Evolutionary conservation across 345 rosid species (phyloP), one percentile per base, ranked within the genome.

Genomic region (Brassica napus): DNA sequence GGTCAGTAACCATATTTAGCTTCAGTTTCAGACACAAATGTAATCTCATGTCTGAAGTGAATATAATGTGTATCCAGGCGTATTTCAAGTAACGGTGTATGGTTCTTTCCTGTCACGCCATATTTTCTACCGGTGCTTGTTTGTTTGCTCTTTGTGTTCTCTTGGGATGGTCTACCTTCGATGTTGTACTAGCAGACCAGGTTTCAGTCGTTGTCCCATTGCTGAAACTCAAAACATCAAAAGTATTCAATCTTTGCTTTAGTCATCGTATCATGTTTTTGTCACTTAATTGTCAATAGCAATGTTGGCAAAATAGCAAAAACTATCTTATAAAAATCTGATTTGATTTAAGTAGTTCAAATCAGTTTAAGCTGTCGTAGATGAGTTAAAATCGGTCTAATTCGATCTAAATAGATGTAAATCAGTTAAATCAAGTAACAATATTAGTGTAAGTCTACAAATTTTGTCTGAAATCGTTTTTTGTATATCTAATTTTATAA

Each of bases 101-200:
- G 97, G 98, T 30, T 86, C 92, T 47, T 92, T 91, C 83, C 81
- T 94, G 18, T 97, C 98, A 18, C 86, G 94, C 0, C 92, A 92
- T 82, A 81, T 94, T 31, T 91, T 94, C 86, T 87, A 92, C 81
- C 92, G 94, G 79, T 91, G 98, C 84, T 80, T 94, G 67, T 90
- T 87, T 80, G 90, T 92, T 92, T 79, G 95, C 98, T 30, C 86
- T 94, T 37, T 88, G 91, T 67, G 65, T 92, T 68, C 80, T 94
- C 39, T 83, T 92, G 77, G 64, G 85, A 78, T 94, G 90, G 97
- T 87, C 92, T 61, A 85, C 93, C 3, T 94, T 85, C 66, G 97
- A 94, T 74, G 88, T 94, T 30, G 75, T 92, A 83, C 10, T 92
- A 70, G 95, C 85, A 15, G 98, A 92, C 75, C 97, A 91, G 74